Conservation (phyloP, 2,329 filamentous ascomycete species). For the Hymenoscyphus fraxineus region DNA sequence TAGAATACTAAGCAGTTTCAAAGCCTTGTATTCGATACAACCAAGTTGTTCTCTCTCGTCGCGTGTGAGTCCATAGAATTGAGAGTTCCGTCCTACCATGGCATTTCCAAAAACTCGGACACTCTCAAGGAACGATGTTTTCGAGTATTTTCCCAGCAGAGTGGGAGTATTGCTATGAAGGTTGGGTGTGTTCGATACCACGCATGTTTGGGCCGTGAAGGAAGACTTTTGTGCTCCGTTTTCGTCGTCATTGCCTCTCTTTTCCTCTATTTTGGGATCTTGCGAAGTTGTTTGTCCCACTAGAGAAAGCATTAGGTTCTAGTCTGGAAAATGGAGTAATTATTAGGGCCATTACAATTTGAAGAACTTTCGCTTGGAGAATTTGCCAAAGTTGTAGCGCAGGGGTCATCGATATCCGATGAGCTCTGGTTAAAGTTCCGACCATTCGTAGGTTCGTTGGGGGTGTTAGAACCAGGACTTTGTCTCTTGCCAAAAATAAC, state of each 20-base stretch:
- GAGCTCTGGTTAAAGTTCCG: not conserved
- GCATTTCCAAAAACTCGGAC: conserved; percentile 18
- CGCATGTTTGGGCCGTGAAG: not conserved
- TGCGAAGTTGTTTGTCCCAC: not conserved
- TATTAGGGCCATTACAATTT: not conserved
- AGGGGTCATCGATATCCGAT: not conserved
- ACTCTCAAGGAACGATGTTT: not conserved
- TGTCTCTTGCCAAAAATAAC: conserved; percentile 1
- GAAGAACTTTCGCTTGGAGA: not conserved
- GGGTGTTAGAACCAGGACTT: not conserved
- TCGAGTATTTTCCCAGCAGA: not conserved
- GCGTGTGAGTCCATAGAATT: conserved; percentile 52
- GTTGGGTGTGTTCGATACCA: not conserved
- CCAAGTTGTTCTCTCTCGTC: conserved; percentile 56
- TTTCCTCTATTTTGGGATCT: not conserved
- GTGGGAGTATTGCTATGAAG: conserved; percentile 22
- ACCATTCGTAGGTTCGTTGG: not conserved
- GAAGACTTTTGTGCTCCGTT: not conserved
- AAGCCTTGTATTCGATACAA: conserved; percentile 60
- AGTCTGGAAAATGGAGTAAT: not conserved
- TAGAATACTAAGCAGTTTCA: conserved; percentile 54
- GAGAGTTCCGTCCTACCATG: conserved; percentile 47
- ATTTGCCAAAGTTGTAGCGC: not conserved
- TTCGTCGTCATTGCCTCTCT: not conserved
- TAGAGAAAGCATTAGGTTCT: not conserved